Conservation (phyloP, 2,329 filamentous ascomycete genomes). For the Pseudogymnoascus sp. region DNA sequence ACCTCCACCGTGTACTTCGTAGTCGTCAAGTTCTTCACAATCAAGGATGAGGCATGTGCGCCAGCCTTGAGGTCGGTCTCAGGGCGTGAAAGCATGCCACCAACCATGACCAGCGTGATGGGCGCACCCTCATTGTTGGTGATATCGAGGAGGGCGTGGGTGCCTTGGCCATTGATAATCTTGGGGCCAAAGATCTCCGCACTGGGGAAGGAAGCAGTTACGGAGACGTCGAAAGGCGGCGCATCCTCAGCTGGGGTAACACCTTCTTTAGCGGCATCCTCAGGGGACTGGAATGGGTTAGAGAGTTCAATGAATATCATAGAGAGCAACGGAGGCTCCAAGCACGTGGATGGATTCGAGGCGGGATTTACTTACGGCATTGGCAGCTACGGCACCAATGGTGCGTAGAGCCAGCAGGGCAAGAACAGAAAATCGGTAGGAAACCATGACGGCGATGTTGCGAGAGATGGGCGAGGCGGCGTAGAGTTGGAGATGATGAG, state of each 20-base stretch:
- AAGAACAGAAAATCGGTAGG: constrained; percentile 64
- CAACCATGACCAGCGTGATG: constrained; percentile 69
- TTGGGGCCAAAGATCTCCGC: constrained; percentile 82
- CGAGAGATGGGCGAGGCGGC: background rate
- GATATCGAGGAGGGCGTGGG: constrained; percentile 74
- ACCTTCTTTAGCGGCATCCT: constrained; percentile 16
- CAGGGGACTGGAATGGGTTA: constrained; percentile 13
- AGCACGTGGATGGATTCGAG: constrained; percentile 24
- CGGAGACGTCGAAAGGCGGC: constrained; percentile 56
- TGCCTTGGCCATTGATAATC: constrained; percentile 86
- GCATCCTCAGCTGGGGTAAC: constrained; percentile 16
- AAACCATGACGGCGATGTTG: constrained; percentile 51
- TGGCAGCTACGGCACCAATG: constrained; percentile 57
- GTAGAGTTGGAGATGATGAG: background rate
- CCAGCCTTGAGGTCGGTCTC: constrained; percentile 39
- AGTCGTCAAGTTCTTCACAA: constrained; percentile 80
- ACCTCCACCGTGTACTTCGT: constrained; percentile 68
- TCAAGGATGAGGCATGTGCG: constrained; percentile 42
- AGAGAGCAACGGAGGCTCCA: background rate
- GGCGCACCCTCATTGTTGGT: constrained; percentile 74
- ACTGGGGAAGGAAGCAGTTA: constrained; percentile 58
- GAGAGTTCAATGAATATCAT: constrained; percentile 15
- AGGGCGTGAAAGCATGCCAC: constrained; percentile 58
- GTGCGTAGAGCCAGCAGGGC: constrained; percentile 65
- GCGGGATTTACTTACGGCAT: constrained; percentile 44